Base-by-base conservation (phyloP, 1,139 yeast genomes). In the Lodderomyces margitis region DNA sequence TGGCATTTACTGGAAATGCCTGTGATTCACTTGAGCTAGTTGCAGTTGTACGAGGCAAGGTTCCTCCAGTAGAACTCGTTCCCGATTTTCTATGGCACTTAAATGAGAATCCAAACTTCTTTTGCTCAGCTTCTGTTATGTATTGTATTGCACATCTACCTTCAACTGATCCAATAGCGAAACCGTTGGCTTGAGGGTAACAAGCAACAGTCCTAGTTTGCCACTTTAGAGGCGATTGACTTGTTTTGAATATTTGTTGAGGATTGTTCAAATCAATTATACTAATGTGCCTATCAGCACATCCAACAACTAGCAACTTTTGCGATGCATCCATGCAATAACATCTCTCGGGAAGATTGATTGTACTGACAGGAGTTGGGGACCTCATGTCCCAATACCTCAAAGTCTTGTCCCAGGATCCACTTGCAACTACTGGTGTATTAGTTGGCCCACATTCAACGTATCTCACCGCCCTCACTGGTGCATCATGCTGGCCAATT, bases 111-210 rank as follows among this genome's bases (percentile, higher is more conserved):
- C 92, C 94, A 37, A 64, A 63, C 54, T 79, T 76, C 43, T 75
- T 74, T 56, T 87, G 95, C 55, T 84, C 87, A 39, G 74, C 74
- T 33, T 88, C 96, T 53, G 87, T 95, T 42, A 92, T 80, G 62
- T 91, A 92, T 57, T 89, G 96, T 54, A 94, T 83, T n/a, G 96
- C 96, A 65, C 98, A 89, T 52, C 99, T 75, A 20, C 98, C 98
- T 66, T 92, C 99, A 40, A 92, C 81, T 3, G 96, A 85, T 5
- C 96, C 98, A 39, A 92, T 68, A 1, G 96, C 97, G 62, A 78
- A 94, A 6, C 98, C 97, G 55, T 87, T 85, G 9, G 95, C 98
- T 49, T 81, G 83, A 7, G 91, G 91, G 60, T 84, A 87, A 59
- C 98, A 92, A 14, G 87, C 70, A 3, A 94, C 74, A 3, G 83